Percentiles rank a stretch among this genome's conserved stretches.
Conservation (phyloP, 2,329 filamentous ascomycete genomes). For the Alternaria tenuissima region DNA sequence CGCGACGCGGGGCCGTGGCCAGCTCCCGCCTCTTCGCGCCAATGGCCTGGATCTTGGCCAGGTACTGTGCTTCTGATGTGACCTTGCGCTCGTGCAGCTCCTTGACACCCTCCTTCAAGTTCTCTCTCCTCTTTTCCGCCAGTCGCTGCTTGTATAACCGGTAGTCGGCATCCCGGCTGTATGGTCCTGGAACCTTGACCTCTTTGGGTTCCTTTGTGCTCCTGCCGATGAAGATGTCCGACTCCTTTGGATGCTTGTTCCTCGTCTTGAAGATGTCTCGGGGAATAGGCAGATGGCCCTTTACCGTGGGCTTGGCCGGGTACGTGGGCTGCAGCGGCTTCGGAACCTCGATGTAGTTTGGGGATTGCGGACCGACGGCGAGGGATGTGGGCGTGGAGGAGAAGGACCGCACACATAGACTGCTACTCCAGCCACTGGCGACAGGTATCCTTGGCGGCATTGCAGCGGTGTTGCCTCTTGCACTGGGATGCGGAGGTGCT, state of each 20-base stretch:
- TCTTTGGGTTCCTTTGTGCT: constrained; percentile 64
- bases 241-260: constrained; percentile 61
- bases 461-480: constrained; percentile 20
- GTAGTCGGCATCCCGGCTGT: constrained; percentile 57
- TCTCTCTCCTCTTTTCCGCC: constrained; percentile 74
- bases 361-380: constrained; percentile 81
- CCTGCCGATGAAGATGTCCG: constrained; percentile 66
- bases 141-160: constrained; percentile 75
- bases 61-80: constrained; percentile 30
- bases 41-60: constrained; percentile 30
- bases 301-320: constrained; percentile 61
- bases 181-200: constrained; percentile 44
- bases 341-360: constrained; percentile 84
- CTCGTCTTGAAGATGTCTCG: constrained; percentile 74
- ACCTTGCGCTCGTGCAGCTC: constrained; percentile 66
- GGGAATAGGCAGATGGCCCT: constrained; percentile 84
- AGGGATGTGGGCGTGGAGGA: constrained; percentile 55
- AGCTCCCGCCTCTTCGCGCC: constrained; percentile 60
- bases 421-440: constrained; percentile 20
- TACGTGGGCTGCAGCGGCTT: constrained; percentile 74
- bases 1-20: constrained; percentile 70
- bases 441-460: constrained; percentile 55
- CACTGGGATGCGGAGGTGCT: constrained; percentile 23
- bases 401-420: constrained; percentile 48
- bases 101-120: constrained; percentile 74